Evolutionary conservation across 352 stramenopile species (phyloP).

Genomic region (Hyaloperonospora arabidopsidis): DNA sequence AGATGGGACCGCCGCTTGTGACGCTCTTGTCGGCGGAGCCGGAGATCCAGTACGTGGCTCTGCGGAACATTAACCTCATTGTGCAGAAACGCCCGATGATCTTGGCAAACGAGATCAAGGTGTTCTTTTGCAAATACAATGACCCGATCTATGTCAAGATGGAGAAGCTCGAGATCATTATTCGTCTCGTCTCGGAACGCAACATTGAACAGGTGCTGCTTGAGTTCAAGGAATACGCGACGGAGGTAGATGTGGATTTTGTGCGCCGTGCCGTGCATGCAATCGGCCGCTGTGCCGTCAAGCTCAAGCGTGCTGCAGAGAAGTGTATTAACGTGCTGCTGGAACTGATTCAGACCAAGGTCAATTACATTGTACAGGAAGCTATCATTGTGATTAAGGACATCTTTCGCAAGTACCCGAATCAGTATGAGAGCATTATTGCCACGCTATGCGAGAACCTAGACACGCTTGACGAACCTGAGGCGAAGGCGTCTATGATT

Average conservation of each 20-base stretch:
- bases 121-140: slow-evolving; percentile 99
- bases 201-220: slow-evolving; percentile 98
- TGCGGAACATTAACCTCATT: slow-evolving; percentile 99
- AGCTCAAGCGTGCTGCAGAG: slow-evolving; percentile 95
- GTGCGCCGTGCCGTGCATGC: slow-evolving; percentile 94
- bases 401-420: slow-evolving; percentile 99
- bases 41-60: slow-evolving; percentile 98
- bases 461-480: slow-evolving; percentile 98
- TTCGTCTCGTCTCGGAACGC: slow-evolving; percentile 94
- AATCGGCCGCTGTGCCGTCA: slow-evolving; percentile 97
- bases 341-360: slow-evolving; percentile 98
- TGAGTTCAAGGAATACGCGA: slow-evolving; percentile 99
- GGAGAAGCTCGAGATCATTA: slow-evolving; percentile 99
- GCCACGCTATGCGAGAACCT: slow-evolving; percentile 98
- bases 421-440: slow-evolving; percentile 99
- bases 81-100: slow-evolving; percentile 96
- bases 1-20: slow-evolving; percentile 97
- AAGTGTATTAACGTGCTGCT: slow-evolving; percentile 98
- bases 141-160: slow-evolving; percentile 96
- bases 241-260: slow-evolving; percentile 99
- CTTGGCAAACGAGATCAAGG: slow-evolving; percentile 92
- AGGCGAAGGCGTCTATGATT: slow-evolving; percentile 99
- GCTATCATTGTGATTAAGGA: slow-evolving; percentile 99
- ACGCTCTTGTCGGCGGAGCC: slow-evolving; percentile 96
- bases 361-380: slow-evolving; percentile 99